Percentiles rank a stretch among this genome's conserved stretches.
phyloP scores from a whole-genome alignment of 768 basidiomycete species.

The Kwoniella dejecticola region DNA sequence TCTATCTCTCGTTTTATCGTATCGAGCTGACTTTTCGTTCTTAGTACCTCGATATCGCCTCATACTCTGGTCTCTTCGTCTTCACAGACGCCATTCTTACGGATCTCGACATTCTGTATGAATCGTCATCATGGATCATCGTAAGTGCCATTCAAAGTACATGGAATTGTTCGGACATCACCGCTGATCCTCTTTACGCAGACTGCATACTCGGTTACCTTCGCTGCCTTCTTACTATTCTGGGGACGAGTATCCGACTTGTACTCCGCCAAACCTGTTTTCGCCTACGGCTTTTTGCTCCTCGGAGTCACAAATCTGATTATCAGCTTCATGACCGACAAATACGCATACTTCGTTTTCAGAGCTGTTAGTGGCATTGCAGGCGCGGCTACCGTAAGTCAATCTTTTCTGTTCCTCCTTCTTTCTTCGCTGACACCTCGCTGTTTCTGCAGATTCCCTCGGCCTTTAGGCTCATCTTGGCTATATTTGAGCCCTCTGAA shows the following conservation, averaged over 20 bases:
- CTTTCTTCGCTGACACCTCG: background rate
- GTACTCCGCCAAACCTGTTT: constrained; percentile 44
- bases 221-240: constrained; percentile 45
- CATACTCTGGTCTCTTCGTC: constrained; percentile 29
- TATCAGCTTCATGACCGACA: constrained; percentile 36
- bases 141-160: constrained; percentile 21
- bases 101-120: constrained; percentile 36
- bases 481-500: constrained; percentile 37
- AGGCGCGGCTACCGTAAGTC: constrained; percentile 25
- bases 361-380: constrained; percentile 39
- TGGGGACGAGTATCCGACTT: constrained; percentile 48
- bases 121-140: constrained; percentile 44
- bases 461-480: constrained; percentile 39
- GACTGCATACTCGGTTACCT: constrained; percentile 44
- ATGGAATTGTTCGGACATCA: background rate
- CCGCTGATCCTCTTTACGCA: no score
- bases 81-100: constrained; percentile 35
- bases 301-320: constrained; percentile 35
- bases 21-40: background rate
- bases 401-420: background rate
- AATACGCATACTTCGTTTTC: constrained; percentile 37
- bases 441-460: constrained; percentile 25
- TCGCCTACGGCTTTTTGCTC: constrained; percentile 43
- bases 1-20: background rate
- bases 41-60: constrained; percentile 35